Base-by-base conservation (phyloP, 2,329 filamentous ascomycete species). In the Pyricularia sp. region DNA sequence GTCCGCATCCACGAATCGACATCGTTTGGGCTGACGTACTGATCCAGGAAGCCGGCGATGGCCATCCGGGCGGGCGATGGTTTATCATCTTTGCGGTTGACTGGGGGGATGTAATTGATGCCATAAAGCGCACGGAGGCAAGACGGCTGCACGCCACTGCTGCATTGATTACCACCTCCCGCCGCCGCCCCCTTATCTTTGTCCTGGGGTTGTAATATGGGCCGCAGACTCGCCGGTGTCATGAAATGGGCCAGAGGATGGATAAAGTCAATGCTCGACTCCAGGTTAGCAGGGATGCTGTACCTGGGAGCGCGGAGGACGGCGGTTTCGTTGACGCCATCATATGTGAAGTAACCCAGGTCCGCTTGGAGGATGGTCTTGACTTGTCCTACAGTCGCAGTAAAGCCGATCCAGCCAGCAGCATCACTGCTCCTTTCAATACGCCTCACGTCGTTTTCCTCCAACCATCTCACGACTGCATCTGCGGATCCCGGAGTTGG, bases 201-300 rank as follows among this genome's bases (percentile, higher is more conserved):
- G 24, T n/a, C 59, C 59, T 13, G 16, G 33, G 31, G 24, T 24
- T 30, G 19, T 24, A 6, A 2, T n/a, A 72, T 66, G 63, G 64
- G 68, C 62, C 24, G 67, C 53, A 26, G 71, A 62, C 72, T 72
- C 62, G 70, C 75, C 1, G 79, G 79, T 2, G 74, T 72, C 76
- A 82, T 78, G 65, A 83, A 83, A 72, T 82, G 79, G 65, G 75
- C 73, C 57, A 82, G 70, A 0, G 81, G 81, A 55, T 80, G 76
- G 31, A 83, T 72, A 66, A 82, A 82, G 64, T 74, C 75, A 64
- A 83, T 74, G 65, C 74, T 70, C 1, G 71, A 68, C 1, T 71
- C 68, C 5, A 83, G 72, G 4, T 70, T 67, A 4, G 72, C 72
- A 0, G 81, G 80, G 1, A 82, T 71, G 1, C 74, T 74, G 68